A percentile compares a stretch with the other conserved stretches of the same genome.
Evolutionary conservation across 2,329 filamentous ascomycete genomes (phyloP).

Genomic region (Neospermospora avenae): DNA sequence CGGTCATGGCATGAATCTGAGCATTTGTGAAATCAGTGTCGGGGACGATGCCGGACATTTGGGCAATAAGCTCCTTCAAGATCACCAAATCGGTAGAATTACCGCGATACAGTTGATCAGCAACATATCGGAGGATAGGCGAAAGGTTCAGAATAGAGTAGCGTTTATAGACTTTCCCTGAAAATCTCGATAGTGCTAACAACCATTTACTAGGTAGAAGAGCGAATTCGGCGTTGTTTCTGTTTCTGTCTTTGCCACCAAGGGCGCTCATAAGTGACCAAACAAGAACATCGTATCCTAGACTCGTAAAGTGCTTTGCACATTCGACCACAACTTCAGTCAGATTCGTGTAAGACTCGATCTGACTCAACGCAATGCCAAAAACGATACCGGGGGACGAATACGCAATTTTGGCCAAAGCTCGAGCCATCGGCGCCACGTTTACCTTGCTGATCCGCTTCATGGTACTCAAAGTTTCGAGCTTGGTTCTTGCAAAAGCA

Average conservation of each 20-base stretch:
- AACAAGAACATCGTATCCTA: constrained; percentile 89
- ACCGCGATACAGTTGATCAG: constrained; percentile 74
- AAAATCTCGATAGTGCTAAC: constrained; percentile 83
- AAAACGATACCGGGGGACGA: constrained; percentile 91
- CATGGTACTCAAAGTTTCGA: constrained; percentile 80
- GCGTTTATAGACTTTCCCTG: constrained; percentile 82
- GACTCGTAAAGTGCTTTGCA: constrained; percentile 85
- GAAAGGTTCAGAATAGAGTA: constrained; percentile 81
- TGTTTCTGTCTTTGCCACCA: constrained; percentile 59
- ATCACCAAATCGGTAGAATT: constrained; percentile 91
- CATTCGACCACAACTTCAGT: constrained; percentile 95
- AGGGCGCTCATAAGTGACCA: constrained; percentile 84
- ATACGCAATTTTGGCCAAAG: constrained; percentile 87
- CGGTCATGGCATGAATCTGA: constrained; percentile 84
- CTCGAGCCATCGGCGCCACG: constrained; percentile 78
- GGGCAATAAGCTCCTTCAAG: constrained; percentile 81
- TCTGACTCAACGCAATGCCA: constrained; percentile 80
- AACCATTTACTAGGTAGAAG: constrained; percentile 88
- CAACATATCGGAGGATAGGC: constrained; percentile 86
- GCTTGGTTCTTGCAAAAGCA: constrained; percentile 72
- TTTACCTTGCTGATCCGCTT: constrained; percentile 90
- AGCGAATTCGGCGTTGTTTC: constrained; percentile 59
- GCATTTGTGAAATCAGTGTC: constrained; percentile 84
- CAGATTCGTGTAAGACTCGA: constrained; percentile 91
- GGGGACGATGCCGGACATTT: constrained; percentile 91